These are phyloP conservation scores for Boletus patriciae DNA, from an alignment of 768 basidiomycete species.

Conservation along the genomic window DNA sequence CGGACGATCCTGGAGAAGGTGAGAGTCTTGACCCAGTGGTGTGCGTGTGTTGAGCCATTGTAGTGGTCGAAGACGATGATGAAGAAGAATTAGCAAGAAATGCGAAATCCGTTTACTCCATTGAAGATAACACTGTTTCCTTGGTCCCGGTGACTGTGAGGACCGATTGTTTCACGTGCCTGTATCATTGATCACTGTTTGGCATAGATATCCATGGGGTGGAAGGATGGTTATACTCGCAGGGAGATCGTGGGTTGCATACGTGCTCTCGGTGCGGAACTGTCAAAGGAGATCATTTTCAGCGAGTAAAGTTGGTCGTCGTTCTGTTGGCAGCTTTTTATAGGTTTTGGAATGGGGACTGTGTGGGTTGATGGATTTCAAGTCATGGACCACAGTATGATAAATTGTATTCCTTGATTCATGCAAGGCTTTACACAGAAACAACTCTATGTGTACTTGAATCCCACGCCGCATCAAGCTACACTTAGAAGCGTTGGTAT, in stretches of 20 bases:
- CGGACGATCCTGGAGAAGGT: slow-evolving; percentile 33
- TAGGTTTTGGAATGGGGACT: not conserved
- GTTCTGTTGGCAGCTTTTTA: not conserved
- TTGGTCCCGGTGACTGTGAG: slow-evolving; percentile 31
- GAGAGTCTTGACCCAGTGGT: not conserved
- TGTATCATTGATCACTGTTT: slow-evolving; percentile 9
- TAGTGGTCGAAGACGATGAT: slow-evolving; percentile 12
- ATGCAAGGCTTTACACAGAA: too few relatives aligned
- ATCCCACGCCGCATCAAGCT: slow-evolving; percentile 2
- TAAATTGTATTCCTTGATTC: not conserved
- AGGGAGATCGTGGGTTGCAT: slow-evolving; percentile 44
- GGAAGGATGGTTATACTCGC: slow-evolving; percentile 33
- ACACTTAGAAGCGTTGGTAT: too few relatives aligned
- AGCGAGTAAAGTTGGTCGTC: slow-evolving; percentile 15
- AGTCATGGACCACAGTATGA: not conserved
- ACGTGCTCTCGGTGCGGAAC: slow-evolving; percentile 42
- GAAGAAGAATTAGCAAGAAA: slow-evolving; percentile 23
- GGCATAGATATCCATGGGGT: slow-evolving; percentile 24
- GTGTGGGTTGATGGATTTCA: not conserved
- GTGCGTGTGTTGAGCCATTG: slow-evolving; percentile 12
- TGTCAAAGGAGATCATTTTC: slow-evolving; percentile 45
- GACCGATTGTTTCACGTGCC: not conserved
- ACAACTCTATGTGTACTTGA: not conserved
- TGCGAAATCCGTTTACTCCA: slow-evolving; percentile 26
- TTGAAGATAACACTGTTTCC: slow-evolving; percentile 19